Conservation (phyloP, 2,329 filamentous ascomycete genomes). For the Chaetomium sp. region DNA sequence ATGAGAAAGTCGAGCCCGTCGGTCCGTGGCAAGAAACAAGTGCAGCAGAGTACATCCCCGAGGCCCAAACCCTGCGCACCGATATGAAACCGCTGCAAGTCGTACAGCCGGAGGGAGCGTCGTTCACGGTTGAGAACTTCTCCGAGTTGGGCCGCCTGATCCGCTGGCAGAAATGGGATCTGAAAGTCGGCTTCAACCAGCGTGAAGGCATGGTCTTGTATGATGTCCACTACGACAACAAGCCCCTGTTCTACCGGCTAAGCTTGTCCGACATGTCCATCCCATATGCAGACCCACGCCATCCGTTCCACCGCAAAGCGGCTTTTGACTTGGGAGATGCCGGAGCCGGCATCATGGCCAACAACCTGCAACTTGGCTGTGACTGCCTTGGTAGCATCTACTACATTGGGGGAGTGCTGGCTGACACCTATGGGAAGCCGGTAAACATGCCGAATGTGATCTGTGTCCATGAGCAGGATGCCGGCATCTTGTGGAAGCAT, state of each 20-base stretch:
- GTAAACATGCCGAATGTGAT: slow-evolving; percentile 60
- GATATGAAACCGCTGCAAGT: slow-evolving; percentile 66
- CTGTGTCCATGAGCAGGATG: slow-evolving; percentile 70
- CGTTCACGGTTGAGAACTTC: slow-evolving; percentile 48
- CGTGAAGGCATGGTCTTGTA: slow-evolving; percentile 65
- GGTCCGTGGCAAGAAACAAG: slow-evolving; percentile 58
- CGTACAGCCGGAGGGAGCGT: slow-evolving; percentile 64
- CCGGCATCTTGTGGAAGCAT: slow-evolving; percentile 71
- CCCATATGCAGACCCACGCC: slow-evolving; percentile 63
- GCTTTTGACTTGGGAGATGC: slow-evolving; percentile 70
- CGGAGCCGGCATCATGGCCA: slow-evolving; percentile 65
- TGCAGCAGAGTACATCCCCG: slow-evolving; percentile 66
- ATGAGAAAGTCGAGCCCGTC: slow-evolving; percentile 58
- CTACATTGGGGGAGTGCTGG: slow-evolving; percentile 54
- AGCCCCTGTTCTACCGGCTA: slow-evolving; percentile 62
- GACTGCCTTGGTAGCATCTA: slow-evolving; percentile 70
- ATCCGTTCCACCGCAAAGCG: slow-evolving; percentile 65
- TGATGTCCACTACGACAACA: slow-evolving; percentile 62
- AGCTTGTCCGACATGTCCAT: slow-evolving; percentile 65
- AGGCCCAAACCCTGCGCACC: slow-evolving; percentile 60
- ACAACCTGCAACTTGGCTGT: slow-evolving; percentile 67
- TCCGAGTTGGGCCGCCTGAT: slow-evolving; percentile 38
- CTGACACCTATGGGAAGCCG: slow-evolving; percentile 56
- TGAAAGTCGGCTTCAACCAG: slow-evolving; percentile 66
- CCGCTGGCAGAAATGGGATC: slow-evolving; percentile 53